Conservation (phyloP, 257 asterid species). For the Handroanthus guayacan region DNA sequence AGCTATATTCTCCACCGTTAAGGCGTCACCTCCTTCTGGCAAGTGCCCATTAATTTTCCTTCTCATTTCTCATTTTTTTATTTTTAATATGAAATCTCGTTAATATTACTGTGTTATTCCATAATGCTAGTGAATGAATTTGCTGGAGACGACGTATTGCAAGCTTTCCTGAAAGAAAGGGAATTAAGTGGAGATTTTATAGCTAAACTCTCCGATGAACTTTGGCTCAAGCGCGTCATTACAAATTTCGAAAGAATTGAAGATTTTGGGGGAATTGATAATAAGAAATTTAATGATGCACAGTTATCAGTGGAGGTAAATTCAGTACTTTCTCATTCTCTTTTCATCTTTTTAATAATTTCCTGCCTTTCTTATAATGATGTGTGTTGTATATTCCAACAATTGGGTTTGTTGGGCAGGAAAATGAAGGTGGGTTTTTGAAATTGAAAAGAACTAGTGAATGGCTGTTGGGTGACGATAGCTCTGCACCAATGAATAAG, state of each 20-base stretch:
- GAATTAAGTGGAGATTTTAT: constrained; percentile 75
- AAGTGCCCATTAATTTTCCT: constrained; percentile 26
- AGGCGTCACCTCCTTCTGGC: constrained; percentile 66
- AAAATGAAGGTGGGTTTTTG: constrained; percentile 77
- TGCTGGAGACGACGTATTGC: constrained; percentile 65
- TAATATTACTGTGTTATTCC: background rate
- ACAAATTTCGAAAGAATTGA: constrained; percentile 31
- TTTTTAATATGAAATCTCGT: background rate
- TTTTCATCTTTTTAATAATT: background rate
- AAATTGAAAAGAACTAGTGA: constrained; percentile 75
- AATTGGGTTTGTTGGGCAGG: constrained; percentile 47
- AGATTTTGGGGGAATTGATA: constrained; percentile 39
- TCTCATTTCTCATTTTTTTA: background rate
- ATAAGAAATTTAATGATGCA: constrained; percentile 17
- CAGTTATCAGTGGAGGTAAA: constrained; percentile 55
- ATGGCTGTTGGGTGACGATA: constrained; percentile 74
- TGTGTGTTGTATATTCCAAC: constrained; percentile 6
- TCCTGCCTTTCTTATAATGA: background rate
- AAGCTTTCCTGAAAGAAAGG: constrained; percentile 74
- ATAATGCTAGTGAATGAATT: constrained; percentile 52
- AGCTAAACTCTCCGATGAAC: constrained; percentile 67
- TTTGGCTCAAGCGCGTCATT: constrained; percentile 61
- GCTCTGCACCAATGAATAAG: constrained; percentile 73
- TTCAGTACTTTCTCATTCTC: background rate
- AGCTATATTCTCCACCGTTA: constrained; percentile 59